Conservation (phyloP, 2,329 filamentous ascomycete genomes). For the Fusarium sp. region DNA sequence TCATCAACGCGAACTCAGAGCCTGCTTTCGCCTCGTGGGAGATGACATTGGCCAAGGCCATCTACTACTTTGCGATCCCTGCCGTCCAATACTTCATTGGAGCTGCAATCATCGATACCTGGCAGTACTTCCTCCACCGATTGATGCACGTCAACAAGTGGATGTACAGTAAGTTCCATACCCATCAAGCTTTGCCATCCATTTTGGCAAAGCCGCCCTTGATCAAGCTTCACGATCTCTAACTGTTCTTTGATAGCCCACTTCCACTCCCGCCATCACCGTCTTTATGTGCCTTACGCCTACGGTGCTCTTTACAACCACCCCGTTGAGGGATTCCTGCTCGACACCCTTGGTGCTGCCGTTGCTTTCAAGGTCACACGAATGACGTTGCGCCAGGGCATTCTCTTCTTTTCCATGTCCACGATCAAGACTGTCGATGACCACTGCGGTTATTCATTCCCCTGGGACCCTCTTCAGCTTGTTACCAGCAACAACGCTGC, state of each 20-base stretch:
- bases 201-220: neutral
- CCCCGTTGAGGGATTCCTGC: slow-evolving; percentile 90
- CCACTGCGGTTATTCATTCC: slow-evolving; percentile 95
- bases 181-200: neutral
- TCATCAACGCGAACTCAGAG: slow-evolving; percentile 71
- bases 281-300: slow-evolving; percentile 96
- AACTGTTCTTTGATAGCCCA: slow-evolving; percentile 66
- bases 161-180: slow-evolving; percentile 82
- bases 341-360: slow-evolving; percentile 90
- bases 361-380: slow-evolving; percentile 83
- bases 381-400: slow-evolving; percentile 87
- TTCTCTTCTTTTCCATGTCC: slow-evolving; percentile 88
- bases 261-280: slow-evolving; percentile 95
- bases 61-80: slow-evolving; percentile 86
- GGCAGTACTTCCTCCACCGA: slow-evolving; percentile 98
- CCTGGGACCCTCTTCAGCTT: slow-evolving; percentile 93
- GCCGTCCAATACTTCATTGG: slow-evolving; percentile 81
- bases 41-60: slow-evolving; percentile 75
- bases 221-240: neutral
- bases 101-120: slow-evolving; percentile 86
- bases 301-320: slow-evolving; percentile 98
- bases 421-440: slow-evolving; percentile 98
- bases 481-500: slow-evolving; percentile 94
- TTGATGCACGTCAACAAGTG: slow-evolving; percentile 98
- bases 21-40: slow-evolving; percentile 90